Evolutionary conservation across 2,329 filamentous ascomycete genomes (phyloP), one percentile per base, ranked within the genome.

Genomic region (Pleurostoma richardsiae): DNA sequence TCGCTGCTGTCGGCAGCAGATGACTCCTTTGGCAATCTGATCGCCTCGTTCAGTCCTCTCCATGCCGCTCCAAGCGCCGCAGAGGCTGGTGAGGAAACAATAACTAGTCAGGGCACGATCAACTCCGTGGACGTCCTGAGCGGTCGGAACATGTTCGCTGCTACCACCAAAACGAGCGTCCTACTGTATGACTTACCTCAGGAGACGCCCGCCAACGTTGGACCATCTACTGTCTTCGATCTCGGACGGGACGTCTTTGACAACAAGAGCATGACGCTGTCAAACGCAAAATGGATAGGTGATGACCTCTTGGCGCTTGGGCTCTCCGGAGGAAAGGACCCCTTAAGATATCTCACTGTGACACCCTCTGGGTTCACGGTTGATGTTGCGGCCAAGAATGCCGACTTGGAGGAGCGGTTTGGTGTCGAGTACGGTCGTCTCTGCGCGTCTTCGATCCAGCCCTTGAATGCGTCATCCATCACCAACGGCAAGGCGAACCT

Each of bases 301-400:
- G 60, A 63, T 10, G 67, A 72, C 10, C 63, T 64, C 3, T 48
- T 80, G 7, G 76, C 70, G 0, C 65, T 77, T 5, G 73, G 69
- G 3, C 46, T 79, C 6, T 70, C 68, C 4, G 68, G 67, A 3
- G 67, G 63, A 46, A 52, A 58, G 3, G 55, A 70, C 28, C 72
- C 74, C 5, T 59, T 80, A 10, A 68, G 70, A 4, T 73, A 71
- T 55, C 60, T 74, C n/a, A 63, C 64, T 11, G 52, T 74, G 28
- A 74, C 71, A 0, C 75, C 74, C 0, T 62, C 70, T 0, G 77
- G 76, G 0, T 54, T 75, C 28, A 58, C 66, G 8, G 59, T 68
- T 6, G 54, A 66, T 38, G 53, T 63, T 0, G 59, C 65, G 1
- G 59, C 65, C 3, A 69, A 63, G 33, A 64, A 65, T 19, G 48